phyloP scores from a whole-genome alignment of 2,329 filamentous ascomycete species.

The Metarhizium robertsii region DNA sequence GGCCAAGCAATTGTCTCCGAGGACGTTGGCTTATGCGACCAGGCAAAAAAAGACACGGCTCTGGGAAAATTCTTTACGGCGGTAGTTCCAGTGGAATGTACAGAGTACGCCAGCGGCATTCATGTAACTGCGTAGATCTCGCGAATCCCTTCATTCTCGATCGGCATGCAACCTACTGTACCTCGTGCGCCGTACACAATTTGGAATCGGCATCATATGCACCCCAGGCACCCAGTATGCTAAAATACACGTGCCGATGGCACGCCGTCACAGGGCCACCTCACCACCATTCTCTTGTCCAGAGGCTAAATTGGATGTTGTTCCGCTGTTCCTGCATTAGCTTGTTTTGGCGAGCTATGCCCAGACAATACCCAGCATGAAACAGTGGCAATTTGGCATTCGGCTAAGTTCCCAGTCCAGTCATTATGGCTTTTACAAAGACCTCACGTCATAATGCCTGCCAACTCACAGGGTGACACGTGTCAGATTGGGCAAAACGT shows the following conservation, averaged over 20 bases:
- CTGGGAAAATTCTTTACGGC: neutral
- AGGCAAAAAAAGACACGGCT: neutral
- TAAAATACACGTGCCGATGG: neutral
- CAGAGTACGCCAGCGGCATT: too few relatives aligned
- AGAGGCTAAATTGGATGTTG: constrained; percentile 15
- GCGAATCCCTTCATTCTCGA: neutral
- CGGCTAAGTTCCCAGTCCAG: constrained; percentile 8
- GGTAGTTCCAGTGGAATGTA: neutral
- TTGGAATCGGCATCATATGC: neutral
- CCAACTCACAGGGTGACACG: neutral
- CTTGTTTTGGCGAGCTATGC: constrained; percentile 9
- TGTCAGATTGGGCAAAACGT: neutral
- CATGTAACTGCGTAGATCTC: too few relatives aligned
- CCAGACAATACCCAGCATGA: constrained; percentile 14
- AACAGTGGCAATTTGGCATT: constrained; percentile 17
- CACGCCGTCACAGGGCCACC: neutral
- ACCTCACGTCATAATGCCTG: neutral
- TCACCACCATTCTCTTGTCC: constrained; percentile 8
- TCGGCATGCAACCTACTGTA: neutral
- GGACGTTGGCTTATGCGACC: too few relatives aligned
- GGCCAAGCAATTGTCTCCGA: too few relatives aligned
- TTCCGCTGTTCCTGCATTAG: constrained; percentile 22
- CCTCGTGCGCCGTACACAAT: neutral
- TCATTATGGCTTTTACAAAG: neutral
- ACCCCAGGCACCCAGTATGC: neutral